Conservation (phyloP, 345 rosid genomes). For the Sapria himalayana region DNA sequence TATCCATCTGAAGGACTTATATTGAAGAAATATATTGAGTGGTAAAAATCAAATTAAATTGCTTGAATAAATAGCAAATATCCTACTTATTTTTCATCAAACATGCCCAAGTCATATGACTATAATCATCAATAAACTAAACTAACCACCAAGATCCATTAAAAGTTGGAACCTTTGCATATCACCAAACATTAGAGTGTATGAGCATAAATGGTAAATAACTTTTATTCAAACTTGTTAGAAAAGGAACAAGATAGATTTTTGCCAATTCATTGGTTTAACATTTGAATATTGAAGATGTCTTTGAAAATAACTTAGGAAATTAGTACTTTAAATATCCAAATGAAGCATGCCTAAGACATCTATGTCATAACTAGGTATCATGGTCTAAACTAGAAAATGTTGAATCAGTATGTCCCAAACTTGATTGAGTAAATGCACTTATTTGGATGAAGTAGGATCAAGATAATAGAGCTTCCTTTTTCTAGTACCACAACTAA, state of each 20-base stretch:
- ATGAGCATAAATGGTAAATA: neutral
- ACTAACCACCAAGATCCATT: too few species aligned
- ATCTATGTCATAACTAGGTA: constrained; percentile 1
- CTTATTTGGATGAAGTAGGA: neutral
- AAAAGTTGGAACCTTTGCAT: too few species aligned
- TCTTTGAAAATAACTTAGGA: neutral
- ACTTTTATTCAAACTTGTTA: neutral
- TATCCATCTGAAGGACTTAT: too few species aligned
- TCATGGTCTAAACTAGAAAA: neutral
- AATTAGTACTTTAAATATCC: too few species aligned
- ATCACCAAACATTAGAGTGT: neutral
- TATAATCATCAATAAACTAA: too few species aligned
- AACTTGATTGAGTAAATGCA: neutral
- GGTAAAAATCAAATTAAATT: too few species aligned
- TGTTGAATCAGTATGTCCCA: neutral
- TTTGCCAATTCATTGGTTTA: constrained; percentile 1
- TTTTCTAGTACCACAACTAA: neutral
- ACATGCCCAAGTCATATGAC: too few species aligned
- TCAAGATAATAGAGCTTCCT: neutral
- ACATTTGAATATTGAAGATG: constrained; percentile 1
- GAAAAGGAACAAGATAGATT: neutral
- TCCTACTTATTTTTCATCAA: too few species aligned
- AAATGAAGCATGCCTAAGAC: neutral
- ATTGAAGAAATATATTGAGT: too few species aligned
- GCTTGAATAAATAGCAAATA: too few species aligned